A percentile compares a stretch with the other conserved stretches of the same genome.
Conservation (phyloP, 2,329 filamentous ascomycete species). For the Trichoderma sp. region DNA sequence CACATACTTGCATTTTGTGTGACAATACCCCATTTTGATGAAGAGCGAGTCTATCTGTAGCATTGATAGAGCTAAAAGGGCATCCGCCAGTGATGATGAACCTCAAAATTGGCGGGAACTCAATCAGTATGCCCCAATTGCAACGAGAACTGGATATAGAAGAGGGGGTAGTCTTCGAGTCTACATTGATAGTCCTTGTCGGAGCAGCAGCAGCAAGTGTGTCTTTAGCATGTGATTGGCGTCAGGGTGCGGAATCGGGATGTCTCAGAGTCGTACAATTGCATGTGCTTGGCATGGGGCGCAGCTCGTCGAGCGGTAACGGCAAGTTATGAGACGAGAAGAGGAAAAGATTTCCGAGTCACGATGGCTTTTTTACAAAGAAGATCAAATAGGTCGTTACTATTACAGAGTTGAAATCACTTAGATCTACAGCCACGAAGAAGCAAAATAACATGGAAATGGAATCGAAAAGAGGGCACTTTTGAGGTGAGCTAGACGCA, state of each 20-base stretch:
- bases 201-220: background rate
- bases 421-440: background rate
- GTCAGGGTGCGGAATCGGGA: background rate
- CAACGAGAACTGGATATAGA: background rate
- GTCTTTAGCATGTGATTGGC: constrained; percentile 8
- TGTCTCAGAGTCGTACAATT: background rate
- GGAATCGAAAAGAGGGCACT: background rate
- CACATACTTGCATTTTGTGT: background rate
- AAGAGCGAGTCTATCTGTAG: background rate
- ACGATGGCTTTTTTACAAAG: fast-evolving
- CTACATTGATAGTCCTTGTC: background rate
- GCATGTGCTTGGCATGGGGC: background rate
- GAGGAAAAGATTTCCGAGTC: too few species aligned
- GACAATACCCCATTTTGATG: background rate
- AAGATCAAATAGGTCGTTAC: background rate
- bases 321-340: background rate
- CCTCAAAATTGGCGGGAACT: background rate
- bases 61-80: background rate
- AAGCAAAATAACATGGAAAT: background rate
- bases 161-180: background rate
- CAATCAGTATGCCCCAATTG: background rate
- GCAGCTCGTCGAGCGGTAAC: background rate
- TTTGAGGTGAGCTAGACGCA: constrained; percentile 11
- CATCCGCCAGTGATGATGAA: background rate
- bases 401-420: background rate